Conservation (phyloP, 352 stramenopile species). For the Phytophthora sp. region DNA sequence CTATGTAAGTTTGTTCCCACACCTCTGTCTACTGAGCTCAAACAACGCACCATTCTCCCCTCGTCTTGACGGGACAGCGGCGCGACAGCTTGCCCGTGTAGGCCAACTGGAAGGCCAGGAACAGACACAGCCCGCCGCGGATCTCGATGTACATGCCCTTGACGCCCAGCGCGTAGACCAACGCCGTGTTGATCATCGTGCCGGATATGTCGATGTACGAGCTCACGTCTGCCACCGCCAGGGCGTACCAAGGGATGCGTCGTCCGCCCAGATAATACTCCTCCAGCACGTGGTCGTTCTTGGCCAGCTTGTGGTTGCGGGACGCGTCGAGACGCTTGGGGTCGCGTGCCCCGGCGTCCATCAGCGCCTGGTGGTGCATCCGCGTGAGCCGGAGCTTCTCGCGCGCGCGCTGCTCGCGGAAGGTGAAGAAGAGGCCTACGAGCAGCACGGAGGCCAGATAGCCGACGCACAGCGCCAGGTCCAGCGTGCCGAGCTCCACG, state of each 20-base stretch:
- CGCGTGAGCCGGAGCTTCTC: constrained; percentile 39
- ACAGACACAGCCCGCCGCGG: constrained; percentile 75
- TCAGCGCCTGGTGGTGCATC: constrained; percentile 19
- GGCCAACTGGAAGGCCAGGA: constrained; percentile 80
- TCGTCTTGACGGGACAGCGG: constrained; percentile 77
- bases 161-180: constrained; percentile 82
- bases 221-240: constrained; percentile 80
- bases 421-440: constrained; percentile 74
- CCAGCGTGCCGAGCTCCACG: constrained; percentile 45
- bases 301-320: constrained; percentile 11
- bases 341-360: constrained; percentile 27
- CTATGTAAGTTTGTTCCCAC: neutral
- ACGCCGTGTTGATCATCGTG: constrained; percentile 86
- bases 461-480: constrained; percentile 55
- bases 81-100: constrained; percentile 82
- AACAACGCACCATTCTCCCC: constrained; percentile 72
- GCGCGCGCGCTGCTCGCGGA: constrained; percentile 55
- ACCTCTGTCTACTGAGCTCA: no score
- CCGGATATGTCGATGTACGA: constrained; percentile 88
- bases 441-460: constrained; percentile 71
- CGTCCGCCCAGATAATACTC: constrained; percentile 80
- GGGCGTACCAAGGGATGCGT: constrained; percentile 73
- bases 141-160: constrained; percentile 89
- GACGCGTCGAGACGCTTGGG: constrained; percentile 13
- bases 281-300: constrained; percentile 52